phyloP scores from a whole-genome alignment of 2,329 filamentous ascomycete species.

The Venturia aucupariae region DNA sequence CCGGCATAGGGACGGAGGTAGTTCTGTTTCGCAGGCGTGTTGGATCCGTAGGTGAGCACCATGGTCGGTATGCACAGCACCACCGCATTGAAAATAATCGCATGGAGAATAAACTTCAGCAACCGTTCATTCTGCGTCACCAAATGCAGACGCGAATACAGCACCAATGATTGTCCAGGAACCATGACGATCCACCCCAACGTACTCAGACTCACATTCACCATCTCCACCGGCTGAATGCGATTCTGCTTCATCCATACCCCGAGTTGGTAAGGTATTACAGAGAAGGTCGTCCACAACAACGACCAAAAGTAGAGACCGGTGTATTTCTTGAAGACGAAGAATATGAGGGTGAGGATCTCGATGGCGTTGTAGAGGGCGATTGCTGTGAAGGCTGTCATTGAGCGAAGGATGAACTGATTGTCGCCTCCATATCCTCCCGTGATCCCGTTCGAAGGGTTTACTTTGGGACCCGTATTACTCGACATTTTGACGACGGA shows the following conservation, averaged over 20 bases:
- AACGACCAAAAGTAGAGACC: slow-evolving; percentile 44
- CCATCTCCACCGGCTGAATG: slow-evolving; percentile 29
- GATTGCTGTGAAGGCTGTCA: slow-evolving; percentile 17
- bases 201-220: slow-evolving; percentile 35
- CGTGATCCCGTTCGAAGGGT: slow-evolving; percentile 5
- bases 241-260: slow-evolving; percentile 38
- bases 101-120: slow-evolving; percentile 42
- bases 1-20: slow-evolving; percentile 30
- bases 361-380: slow-evolving; percentile 36
- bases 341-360: slow-evolving; percentile 36
- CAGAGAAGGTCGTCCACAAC: slow-evolving; percentile 33
- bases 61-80: slow-evolving; percentile 46
- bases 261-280: slow-evolving; percentile 39
- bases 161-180: slow-evolving; percentile 51
- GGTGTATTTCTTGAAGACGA: slow-evolving; percentile 38
- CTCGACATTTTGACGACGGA: not conserved
- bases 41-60: slow-evolving; percentile 46
- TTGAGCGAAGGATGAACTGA: not conserved
- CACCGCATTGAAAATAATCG: slow-evolving; percentile 49
- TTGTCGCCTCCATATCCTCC: slow-evolving; percentile 9
- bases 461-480: not conserved
- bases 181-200: slow-evolving; percentile 53
- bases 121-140: slow-evolving; percentile 43
- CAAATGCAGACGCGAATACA: slow-evolving; percentile 55
- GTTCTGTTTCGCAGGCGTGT: slow-evolving; percentile 28